phyloP scores from a whole-genome alignment of 345 rosid genomes.

The Ailanthus altissimus region DNA sequence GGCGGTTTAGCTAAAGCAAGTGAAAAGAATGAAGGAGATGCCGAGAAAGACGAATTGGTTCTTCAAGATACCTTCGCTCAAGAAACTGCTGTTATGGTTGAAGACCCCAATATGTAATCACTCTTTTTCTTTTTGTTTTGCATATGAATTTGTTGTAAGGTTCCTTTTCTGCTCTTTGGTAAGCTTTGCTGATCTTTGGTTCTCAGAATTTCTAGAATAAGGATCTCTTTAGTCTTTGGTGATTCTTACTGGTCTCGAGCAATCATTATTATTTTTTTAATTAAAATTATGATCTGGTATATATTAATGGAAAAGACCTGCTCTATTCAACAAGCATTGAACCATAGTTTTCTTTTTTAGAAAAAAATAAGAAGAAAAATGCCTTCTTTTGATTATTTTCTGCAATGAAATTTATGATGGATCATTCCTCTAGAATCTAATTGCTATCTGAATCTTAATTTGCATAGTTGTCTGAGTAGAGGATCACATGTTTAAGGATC shows the following conservation, averaged over 20 bases:
- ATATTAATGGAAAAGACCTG: neutral
- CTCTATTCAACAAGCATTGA: too few species aligned
- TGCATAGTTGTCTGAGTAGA: neutral
- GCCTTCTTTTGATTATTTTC: neutral
- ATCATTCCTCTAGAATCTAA: neutral
- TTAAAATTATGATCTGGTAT: neutral
- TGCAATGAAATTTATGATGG: neutral
- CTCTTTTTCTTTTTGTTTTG: neutral
- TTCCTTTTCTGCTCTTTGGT: neutral
- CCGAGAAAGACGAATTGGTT: slow-evolving; percentile 94
- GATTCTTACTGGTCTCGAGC: neutral
- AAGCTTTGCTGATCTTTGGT: neutral
- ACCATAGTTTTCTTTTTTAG: too few species aligned
- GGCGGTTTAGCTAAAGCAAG: slow-evolving; percentile 36
- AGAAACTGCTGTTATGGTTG: slow-evolving; percentile 93
- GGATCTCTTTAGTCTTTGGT: neutral
- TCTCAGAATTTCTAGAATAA: neutral
- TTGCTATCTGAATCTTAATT: neutral
- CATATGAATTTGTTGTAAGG: neutral
- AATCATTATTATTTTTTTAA: neutral
- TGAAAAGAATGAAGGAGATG: slow-evolving; percentile 76
- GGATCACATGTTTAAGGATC: neutral
- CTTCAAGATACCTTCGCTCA: slow-evolving; percentile 98
- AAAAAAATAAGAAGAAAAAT: too few species aligned
- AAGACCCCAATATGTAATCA: slow-evolving; percentile 87